A percentile compares a stretch with the other conserved stretches of the same genome.
phyloP scores from a whole-genome alignment of 192 early-diverging fungal genomes.

The Coemansia umbellata region DNA sequence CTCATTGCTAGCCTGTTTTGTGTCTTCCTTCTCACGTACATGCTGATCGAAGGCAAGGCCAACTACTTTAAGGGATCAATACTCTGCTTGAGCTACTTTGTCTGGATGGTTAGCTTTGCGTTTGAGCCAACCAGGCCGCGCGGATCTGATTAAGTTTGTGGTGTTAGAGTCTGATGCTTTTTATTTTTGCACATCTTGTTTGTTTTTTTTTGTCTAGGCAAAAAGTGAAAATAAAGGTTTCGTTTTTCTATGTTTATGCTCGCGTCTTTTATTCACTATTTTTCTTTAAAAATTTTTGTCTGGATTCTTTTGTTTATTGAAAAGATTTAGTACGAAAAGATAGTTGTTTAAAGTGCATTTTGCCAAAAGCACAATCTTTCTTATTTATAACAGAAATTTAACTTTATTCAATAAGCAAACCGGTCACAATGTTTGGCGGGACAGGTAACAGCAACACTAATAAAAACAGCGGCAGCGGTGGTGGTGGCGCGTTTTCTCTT shows the following conservation, averaged over 20 bases:
- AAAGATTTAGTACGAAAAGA: no score
- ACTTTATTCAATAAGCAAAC: background rate
- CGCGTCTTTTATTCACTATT: no score
- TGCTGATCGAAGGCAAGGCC: conserved; percentile 91
- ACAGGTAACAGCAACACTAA: conserved; percentile 11
- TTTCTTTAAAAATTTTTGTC: conserved; percentile 1
- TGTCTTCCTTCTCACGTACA: conserved; percentile 80
- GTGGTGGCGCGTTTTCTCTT: conserved; percentile 7
- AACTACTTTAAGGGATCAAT: conserved; percentile 98
- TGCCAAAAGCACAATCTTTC: no score
- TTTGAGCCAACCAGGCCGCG: conserved; percentile 58
- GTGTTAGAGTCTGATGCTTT: background rate
- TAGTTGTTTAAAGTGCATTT: no score
- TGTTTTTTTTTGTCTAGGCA: background rate
- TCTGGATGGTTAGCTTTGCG: conserved; percentile 76
- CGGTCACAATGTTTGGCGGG: conserved; percentile 11
- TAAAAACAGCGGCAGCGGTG: conserved; percentile 3
- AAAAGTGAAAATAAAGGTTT: background rate
- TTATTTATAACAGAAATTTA: background rate
- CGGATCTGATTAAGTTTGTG: conserved; percentile 17
- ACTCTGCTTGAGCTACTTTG: conserved; percentile 77
- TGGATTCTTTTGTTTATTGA: no score
- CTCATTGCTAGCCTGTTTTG: conserved; percentile 57
- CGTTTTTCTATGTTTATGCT: conserved; percentile 6
- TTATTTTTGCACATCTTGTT: background rate